Evolutionary conservation across 345 rosid species (phyloP).

Genomic region (Sisymbrium altissimum): DNA sequence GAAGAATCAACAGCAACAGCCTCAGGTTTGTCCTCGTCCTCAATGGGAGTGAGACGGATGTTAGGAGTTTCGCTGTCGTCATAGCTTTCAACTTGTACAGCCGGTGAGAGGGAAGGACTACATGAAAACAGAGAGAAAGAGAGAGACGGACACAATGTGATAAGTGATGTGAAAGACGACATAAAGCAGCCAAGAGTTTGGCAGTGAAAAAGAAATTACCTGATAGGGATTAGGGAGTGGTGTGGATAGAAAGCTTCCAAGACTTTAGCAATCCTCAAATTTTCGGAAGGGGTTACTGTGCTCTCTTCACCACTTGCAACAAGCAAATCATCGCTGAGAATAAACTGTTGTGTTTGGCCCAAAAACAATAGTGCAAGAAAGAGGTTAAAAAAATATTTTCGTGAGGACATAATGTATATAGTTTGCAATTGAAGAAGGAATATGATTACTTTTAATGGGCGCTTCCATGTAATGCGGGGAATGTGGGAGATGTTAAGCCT

Average conservation of each 20-base stretch:
- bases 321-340: conserved; percentile 27
- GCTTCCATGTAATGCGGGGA: conserved; percentile 44
- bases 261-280: conserved; percentile 41
- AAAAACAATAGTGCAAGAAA: background rate
- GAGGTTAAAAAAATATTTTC: background rate
- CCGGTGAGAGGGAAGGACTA: conserved; percentile 50
- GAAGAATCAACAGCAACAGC: background rate
- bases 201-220: conserved; percentile 15
- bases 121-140: background rate
- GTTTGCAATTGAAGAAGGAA: background rate
- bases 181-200: background rate
- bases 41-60: conserved; percentile 47
- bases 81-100: conserved; percentile 26
- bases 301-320: conserved; percentile 61
- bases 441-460: conserved; percentile 45
- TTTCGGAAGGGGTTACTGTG: conserved; percentile 37
- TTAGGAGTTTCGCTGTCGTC: conserved; percentile 46
- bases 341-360: conserved; percentile 36
- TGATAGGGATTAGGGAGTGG: conserved; percentile 40
- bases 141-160: background rate
- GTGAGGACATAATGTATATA: background rate
- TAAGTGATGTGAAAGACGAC: background rate
- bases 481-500: conserved; percentile 1
- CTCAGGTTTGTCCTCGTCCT: conserved; percentile 33
- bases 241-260: conserved; percentile 53